Conservation (phyloP, 2,329 filamentous ascomycete species). For the Cercospora sesami region DNA sequence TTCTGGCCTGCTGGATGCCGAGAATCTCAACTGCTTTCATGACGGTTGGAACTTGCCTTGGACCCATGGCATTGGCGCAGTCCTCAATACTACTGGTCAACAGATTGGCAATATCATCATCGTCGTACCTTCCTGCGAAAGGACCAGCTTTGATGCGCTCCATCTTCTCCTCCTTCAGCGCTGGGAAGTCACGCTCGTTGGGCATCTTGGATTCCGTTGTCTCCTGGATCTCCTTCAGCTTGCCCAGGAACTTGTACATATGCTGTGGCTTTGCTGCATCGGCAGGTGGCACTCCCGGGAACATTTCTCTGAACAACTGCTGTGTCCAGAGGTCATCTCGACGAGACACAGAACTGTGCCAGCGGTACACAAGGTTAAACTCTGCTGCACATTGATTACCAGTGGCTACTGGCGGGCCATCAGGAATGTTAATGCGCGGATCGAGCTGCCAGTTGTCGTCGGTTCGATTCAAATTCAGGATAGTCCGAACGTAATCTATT, state of each 20-base stretch:
- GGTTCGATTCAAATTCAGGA: slow-evolving; percentile 50
- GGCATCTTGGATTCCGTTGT: slow-evolving; percentile 36
- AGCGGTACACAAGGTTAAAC: slow-evolving; percentile 49
- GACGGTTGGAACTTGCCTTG: slow-evolving; percentile 58
- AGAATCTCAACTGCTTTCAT: slow-evolving; percentile 63
- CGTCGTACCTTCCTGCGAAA: slow-evolving; percentile 55
- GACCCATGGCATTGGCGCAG: slow-evolving; percentile 60
- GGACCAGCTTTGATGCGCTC: slow-evolving; percentile 35
- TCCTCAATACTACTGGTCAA: slow-evolving; percentile 62
- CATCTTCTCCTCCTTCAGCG: slow-evolving; percentile 34
- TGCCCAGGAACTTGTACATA: slow-evolving; percentile 35
- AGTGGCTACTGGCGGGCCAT: slow-evolving; percentile 44
- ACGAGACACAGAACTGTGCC: slow-evolving; percentile 49
- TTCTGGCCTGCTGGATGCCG: slow-evolving; percentile 62
- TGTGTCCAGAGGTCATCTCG: slow-evolving; percentile 51
- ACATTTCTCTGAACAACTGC: slow-evolving; percentile 41
- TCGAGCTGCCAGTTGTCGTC: slow-evolving; percentile 48
- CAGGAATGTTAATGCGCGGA: slow-evolving; percentile 43
- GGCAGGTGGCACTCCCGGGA: slow-evolving; percentile 27
- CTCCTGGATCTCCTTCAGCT: slow-evolving; percentile 33
- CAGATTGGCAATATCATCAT: slow-evolving; percentile 59
- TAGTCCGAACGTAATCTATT: slow-evolving; percentile 54
- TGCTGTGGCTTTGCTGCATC: slow-evolving; percentile 32
- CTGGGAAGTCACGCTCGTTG: slow-evolving; percentile 37
- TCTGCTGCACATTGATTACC: slow-evolving; percentile 56